Evolutionary conservation across 2,329 filamentous ascomycete genomes (phyloP).

Genomic region (Penicillium sp.): DNA sequence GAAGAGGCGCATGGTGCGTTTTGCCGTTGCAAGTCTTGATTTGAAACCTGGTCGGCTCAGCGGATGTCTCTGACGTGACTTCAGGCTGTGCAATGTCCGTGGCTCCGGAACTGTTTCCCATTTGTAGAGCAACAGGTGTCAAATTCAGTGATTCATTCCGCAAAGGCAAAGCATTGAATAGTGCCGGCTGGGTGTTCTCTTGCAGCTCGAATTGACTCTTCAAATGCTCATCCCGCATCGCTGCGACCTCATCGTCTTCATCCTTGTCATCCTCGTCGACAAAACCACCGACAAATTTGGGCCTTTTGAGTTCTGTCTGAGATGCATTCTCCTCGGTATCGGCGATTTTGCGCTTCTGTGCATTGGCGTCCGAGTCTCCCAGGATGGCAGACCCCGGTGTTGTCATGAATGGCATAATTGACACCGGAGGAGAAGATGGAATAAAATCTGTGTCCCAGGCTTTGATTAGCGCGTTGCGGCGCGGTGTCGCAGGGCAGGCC

Average conservation of each 20-base stretch:
- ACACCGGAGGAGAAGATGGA: constrained; percentile 30
- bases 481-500: constrained; percentile 10
- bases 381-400: constrained; percentile 34
- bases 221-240: constrained; percentile 25
- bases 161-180: constrained; percentile 13
- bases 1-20: constrained; percentile 39
- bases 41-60: constrained; percentile 19
- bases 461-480: constrained; percentile 10
- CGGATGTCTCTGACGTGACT: constrained; percentile 11
- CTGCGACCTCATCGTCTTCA: constrained; percentile 25
- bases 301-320: constrained; percentile 33
- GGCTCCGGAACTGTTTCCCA: constrained; percentile 2
- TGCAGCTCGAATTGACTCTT: constrained; percentile 28
- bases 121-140: not conserved
- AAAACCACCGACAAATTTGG: constrained; percentile 39
- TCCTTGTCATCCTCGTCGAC: constrained; percentile 39
- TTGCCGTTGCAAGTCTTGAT: constrained; percentile 47
- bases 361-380: constrained; percentile 29
- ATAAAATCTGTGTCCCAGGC: constrained; percentile 15
- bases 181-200: constrained; percentile 16
- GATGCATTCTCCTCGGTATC: constrained; percentile 22
- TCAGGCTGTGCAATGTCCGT: constrained; percentile 3
- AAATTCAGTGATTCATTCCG: constrained; percentile 5
- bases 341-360: constrained; percentile 39
- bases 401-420: constrained; percentile 39